A percentile compares a stretch with the other conserved stretches of the same genome.
Conservation (phyloP, 2,329 filamentous ascomycete genomes). For the Arachnomyces sp. region DNA sequence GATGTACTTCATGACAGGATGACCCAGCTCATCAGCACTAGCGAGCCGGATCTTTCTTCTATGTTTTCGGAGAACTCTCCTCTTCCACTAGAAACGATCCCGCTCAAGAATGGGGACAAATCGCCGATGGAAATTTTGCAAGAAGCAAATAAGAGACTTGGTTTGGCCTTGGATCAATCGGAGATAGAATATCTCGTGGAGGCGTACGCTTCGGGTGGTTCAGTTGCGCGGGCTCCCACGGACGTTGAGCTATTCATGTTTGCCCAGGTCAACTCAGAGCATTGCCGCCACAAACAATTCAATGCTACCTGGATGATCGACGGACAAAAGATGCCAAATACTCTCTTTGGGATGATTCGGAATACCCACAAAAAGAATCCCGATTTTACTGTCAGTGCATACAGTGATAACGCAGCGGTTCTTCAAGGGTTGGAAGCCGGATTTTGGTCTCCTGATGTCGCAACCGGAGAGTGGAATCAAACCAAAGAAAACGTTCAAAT, state of each 20-base stretch:
- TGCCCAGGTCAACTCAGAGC: conserved; percentile 97
- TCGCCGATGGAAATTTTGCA: conserved; percentile 65
- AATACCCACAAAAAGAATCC: conserved; percentile 80
- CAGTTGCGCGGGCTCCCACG: conserved; percentile 57
- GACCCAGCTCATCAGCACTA: conserved; percentile 72
- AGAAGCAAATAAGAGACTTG: conserved; percentile 74
- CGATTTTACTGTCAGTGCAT: conserved; percentile 82
- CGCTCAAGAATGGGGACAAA: conserved; percentile 59
- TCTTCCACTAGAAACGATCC: conserved; percentile 63
- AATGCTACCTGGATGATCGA: conserved; percentile 96
- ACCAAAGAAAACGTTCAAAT: conserved; percentile 82
- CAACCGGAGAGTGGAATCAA: conserved; percentile 79
- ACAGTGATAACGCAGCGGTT: conserved; percentile 97
- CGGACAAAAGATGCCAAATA: conserved; percentile 67
- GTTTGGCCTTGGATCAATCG: conserved; percentile 75
- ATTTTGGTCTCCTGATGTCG: conserved; percentile 82
- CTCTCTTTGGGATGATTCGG: conserved; percentile 90
- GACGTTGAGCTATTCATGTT: conserved; percentile 99
- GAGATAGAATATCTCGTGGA: conserved; percentile 95
- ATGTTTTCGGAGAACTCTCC: conserved; percentile 71
- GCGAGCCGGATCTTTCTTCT: conserved; percentile 59
- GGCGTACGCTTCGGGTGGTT: conserved; percentile 59
- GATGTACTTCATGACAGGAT: conserved; percentile 83
- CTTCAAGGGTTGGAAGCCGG: conserved; percentile 63
- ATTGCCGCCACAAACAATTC: conserved; percentile 84